Evolutionary conservation across 169 alveolate species (phyloP), one percentile per base, ranked within the genome.

Genomic region (Cyclospora cayetanensis): DNA sequence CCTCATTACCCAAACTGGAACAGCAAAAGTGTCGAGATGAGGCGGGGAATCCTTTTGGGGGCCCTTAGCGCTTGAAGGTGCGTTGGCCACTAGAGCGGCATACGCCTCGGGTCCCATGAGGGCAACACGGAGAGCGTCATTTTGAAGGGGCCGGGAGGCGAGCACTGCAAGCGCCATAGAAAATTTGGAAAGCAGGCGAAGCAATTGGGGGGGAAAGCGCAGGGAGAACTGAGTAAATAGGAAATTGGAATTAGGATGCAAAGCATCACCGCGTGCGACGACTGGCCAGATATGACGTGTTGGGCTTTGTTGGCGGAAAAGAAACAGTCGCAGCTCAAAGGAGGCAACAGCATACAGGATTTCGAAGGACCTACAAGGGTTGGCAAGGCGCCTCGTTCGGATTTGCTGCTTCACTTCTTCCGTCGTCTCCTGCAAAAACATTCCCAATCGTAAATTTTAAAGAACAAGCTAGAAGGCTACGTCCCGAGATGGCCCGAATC

Each of bases 1-100:
- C 25, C 98, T 31, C 98, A 96, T 96, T 20, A 96, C 93, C 97
- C 98, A 96, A 42, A 96, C 93, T 5, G 97, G 98, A 22, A 25
- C 85, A 76, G 74, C 74, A 60, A 60, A 60, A 0, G 74, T 20
- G 27, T 60, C 74, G 65, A 83, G 77, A 65, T 34, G 20, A 41
- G 70, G 74, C 35, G 43, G n/a, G 46, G 43, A 34, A 4, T 5
- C 72, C 70, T 3, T 68, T 42, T 41, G 53, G 5, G 85, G 39
- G 11, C 85, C 60, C 15, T 35, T 50, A n/a, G 7, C 22, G 27
- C 63, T 18, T n/a, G 63, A 50, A 50, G 22, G 63, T n/a, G 60
- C 60, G 42, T 41, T 41, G 53, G 27, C 65, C 5, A 42, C 86
- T 5, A 76, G 86, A 22, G 27, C 43, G 39, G 86, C 86, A 65